Percentiles rank a stretch among this genome's conserved stretches.
Evolutionary conservation across 768 basidiomycete genomes (phyloP).

Genomic region (Russula virescens): DNA sequence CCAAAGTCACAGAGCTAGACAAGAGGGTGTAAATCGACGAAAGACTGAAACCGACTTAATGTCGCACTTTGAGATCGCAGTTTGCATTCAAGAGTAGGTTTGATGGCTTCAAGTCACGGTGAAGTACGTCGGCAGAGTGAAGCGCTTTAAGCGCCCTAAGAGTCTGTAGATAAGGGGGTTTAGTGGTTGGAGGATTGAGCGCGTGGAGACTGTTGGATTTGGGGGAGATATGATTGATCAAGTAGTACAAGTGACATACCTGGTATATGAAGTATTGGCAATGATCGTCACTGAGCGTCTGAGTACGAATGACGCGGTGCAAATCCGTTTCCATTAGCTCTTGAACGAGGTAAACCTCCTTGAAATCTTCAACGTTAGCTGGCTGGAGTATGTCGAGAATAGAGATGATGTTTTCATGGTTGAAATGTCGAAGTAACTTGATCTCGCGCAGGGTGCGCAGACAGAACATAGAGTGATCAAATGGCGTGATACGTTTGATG

Average conservation of each 20-base stretch:
- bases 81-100: conserved; percentile 95
- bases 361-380: conserved; percentile 63
- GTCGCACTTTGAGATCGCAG: conserved; percentile 83
- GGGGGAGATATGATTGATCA: background rate
- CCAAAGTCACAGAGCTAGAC: conserved; percentile 79
- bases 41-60: background rate
- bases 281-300: conserved; percentile 91
- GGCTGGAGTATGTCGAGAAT: conserved; percentile 93
- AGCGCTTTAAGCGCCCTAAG: conserved; percentile 91
- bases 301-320: conserved; percentile 93
- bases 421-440: conserved; percentile 86
- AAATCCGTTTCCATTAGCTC: conserved; percentile 94
- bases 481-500: conserved; percentile 94
- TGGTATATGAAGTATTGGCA: conserved; percentile 98
- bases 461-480: conserved; percentile 95
- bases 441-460: conserved; percentile 89
- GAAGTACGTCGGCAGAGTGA: conserved; percentile 91
- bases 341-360: conserved; percentile 72
- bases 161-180: conserved; percentile 44
- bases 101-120: conserved; percentile 93
- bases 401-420: conserved; percentile 86
- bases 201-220: background rate
- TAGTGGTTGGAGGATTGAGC: background rate
- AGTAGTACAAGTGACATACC: conserved; percentile 34
- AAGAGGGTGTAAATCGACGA: background rate